A percentile compares a stretch with the other conserved stretches of the same genome.
Evolutionary conservation across 345 rosid species (phyloP).

Genomic region (Diplotaxis tenuifolia): DNA sequence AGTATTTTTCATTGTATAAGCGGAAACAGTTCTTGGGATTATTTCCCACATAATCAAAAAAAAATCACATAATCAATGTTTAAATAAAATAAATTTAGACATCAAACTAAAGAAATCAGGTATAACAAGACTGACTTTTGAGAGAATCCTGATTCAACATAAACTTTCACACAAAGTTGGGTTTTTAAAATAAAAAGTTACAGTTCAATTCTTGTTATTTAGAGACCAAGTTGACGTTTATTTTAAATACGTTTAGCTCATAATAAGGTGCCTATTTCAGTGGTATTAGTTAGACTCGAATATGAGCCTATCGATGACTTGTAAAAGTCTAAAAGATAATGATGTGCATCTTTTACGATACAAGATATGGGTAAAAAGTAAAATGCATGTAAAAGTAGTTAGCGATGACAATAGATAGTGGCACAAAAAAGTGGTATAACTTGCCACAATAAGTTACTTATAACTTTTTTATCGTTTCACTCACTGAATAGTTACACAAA

Average conservation of each 20-base stretch:
- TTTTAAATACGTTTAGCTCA: background rate
- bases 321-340: background rate
- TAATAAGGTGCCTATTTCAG: background rate
- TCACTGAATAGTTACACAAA: background rate
- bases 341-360: background rate
- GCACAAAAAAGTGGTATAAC: background rate
- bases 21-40: constrained; percentile 7
- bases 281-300: background rate
- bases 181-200: background rate
- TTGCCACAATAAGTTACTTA: no score
- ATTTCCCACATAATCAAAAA: no score
- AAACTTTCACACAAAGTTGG: background rate
- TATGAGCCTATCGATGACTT: background rate
- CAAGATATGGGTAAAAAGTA: background rate
- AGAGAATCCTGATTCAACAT: background rate
- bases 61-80: no score
- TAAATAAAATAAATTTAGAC: no score
- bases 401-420: background rate
- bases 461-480: background rate
- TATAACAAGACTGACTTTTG: background rate
- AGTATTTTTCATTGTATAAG: constrained; percentile 7
- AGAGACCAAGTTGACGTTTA: background rate
- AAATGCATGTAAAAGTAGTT: background rate
- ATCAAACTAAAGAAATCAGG: background rate
- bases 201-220: background rate